Evolutionary conservation across 139 green algal genomes (phyloP), one percentile per base, ranked within the genome.

Genomic region (Tetratostichococcus sp.): DNA sequence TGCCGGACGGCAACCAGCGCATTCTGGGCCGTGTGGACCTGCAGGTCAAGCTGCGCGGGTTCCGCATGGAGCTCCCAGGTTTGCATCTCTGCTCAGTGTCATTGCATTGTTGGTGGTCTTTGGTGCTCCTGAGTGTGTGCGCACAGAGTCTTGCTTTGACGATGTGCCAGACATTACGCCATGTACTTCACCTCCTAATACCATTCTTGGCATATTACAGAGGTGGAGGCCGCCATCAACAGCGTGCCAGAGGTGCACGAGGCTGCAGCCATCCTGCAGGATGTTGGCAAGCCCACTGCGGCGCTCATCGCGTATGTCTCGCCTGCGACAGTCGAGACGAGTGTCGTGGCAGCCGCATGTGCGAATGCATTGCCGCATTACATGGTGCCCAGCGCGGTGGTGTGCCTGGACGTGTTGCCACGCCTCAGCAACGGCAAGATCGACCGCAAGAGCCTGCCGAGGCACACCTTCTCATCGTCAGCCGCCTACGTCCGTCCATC

Each of bases 141-240:
- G n/a, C n/a, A n/a, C n/a, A n/a, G n/a, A n/a, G n/a, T n/a, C n/a
- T n/a, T n/a, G n/a, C n/a, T n/a, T n/a, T n/a, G n/a, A n/a, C n/a
- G n/a, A n/a, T n/a, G n/a, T n/a, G n/a, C n/a, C n/a, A n/a, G n/a
- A n/a, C n/a, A n/a, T n/a, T n/a, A n/a, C n/a, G n/a, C n/a, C n/a
- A n/a, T n/a, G n/a, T n/a, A n/a, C n/a, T n/a, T n/a, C n/a, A n/a
- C n/a, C n/a, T n/a, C n/a, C n/a, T 50, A 11, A 11, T 11, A 50
- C 11, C 39, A 11, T 6, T 11, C 39, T 50, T 50, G 6, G 39
- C 39, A 21, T 50, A 6, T 11, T 50, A 11, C 39, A 50, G 86
- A 91, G 79, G 70, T 89, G 28, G 86, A 91, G 58, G 50, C 77
- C 8, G 73, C 57, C 19, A 59, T 85, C 39, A 65, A 42, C 5